Evolutionary conservation across 106 monocot genomes (phyloP), one percentile per base, ranked within the genome.

Genomic region (Chionographis japonica): DNA sequence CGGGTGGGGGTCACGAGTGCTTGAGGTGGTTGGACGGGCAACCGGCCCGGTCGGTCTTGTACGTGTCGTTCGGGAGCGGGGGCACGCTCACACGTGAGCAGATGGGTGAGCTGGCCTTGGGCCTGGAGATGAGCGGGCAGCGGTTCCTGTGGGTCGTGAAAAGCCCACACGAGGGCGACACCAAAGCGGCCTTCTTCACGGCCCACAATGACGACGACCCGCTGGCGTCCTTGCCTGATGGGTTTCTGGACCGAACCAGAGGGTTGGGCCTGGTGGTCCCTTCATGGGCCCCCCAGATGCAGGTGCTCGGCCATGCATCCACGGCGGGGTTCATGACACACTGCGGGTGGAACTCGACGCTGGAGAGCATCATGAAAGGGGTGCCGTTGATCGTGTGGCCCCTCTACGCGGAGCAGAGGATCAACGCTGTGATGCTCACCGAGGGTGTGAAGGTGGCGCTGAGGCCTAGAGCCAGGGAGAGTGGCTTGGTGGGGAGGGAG

Each of bases 291-390:
- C 27, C 27, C 27, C 27, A 27, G 27, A 27, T 27, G 27, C 27
- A 27, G 27, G 27, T 27, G 27, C 27, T 27, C 27, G 27, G 27
- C 27, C 27, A 27, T 27, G 27, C 27, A 27, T 35, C 61, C 40
- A 61, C 40, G 14, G 61, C 40, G 4, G 61, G 41, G 3, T 37
- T 61, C 39, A 1, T 40, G 51, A 51, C 51, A n/a, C 93, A 93
- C 71, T 89, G 89, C 66, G 89, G 93, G 52, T 89, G 86, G 89
- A 93, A 89, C 84, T 93, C 88, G 55, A 77, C 77, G 14, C 46
- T 85, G 50, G 91, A 92, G 72, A 73, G 77, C 52, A 15, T 56
- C 6, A 6, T 1, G 56, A 18, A 15, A 15, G 56, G 56, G 2
- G 56, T 62, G 62, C 40, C 40, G 14, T 11, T 62, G 14, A 42